A percentile compares a stretch with the other conserved stretches of the same genome.
Conservation (phyloP, 2,329 filamentous ascomycete species). For the Nannizzia gypsea region DNA sequence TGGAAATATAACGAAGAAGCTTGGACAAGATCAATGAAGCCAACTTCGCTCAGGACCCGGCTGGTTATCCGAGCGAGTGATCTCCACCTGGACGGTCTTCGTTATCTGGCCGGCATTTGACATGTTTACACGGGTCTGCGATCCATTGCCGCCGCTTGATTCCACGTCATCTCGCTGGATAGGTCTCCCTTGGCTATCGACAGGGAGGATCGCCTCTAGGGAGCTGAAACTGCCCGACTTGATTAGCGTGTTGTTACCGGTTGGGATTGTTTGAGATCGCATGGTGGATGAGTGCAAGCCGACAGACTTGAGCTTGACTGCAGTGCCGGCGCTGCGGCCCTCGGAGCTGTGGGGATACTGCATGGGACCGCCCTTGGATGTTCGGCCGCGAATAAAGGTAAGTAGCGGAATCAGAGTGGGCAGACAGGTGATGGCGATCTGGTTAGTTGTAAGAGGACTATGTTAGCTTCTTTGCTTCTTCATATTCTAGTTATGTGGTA, state of each 20-base stretch:
- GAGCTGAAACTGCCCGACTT: slow-evolving; percentile 3
- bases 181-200: neutral
- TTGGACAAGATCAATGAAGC: neutral
- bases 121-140: neutral
- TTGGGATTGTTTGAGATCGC: neutral
- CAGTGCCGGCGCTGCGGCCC: neutral
- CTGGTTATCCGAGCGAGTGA: neutral
- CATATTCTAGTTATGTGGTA: neutral
- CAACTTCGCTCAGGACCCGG: neutral
- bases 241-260: neutral
- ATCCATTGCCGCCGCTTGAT: neutral
- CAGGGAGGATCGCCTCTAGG: neutral
- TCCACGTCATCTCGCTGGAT: neutral
- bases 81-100: slow-evolving; percentile 2
- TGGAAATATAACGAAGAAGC: neutral
- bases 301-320: neutral
- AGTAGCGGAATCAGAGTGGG: slow-evolving; percentile 4
- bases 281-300: neutral
- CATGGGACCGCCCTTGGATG: neutral
- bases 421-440: slow-evolving; percentile 5
- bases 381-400: neutral
- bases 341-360: neutral
- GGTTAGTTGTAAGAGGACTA: neutral
- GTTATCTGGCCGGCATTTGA: neutral
- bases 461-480: neutral